Conservation (phyloP, 225 moss, liverwort and hornwort genomes). For the Physcomitrellopsis africana region DNA sequence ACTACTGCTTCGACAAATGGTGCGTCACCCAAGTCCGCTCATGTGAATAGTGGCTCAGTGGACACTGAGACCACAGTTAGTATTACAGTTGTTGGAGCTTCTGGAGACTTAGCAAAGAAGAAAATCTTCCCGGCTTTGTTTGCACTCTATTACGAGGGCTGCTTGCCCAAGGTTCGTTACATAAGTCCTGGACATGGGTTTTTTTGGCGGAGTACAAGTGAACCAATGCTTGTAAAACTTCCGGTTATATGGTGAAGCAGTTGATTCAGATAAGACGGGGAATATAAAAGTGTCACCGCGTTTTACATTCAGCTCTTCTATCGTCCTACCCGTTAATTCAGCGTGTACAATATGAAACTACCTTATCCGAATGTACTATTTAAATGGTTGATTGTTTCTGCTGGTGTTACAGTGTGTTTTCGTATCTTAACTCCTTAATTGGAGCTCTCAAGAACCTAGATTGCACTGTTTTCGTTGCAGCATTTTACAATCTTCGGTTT, state of each 20-base stretch:
- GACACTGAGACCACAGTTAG: constrained; percentile 62
- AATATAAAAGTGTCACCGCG: not conserved
- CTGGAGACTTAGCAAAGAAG: constrained; percentile 86
- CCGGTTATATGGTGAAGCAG: not conserved
- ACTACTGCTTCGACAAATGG: constrained; percentile 5
- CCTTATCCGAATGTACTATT: too few species aligned
- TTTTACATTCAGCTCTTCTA: not conserved
- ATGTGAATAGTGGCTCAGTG: constrained; percentile 33
- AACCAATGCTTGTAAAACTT: constrained; percentile 1
- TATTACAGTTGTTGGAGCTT: constrained; percentile 79
- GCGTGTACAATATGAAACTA: too few species aligned
- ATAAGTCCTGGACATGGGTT: not conserved
- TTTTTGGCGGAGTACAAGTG: not conserved
- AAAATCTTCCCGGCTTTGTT: constrained; percentile 88
- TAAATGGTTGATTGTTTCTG: not conserved
- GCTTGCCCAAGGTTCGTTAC: constrained; percentile 68
- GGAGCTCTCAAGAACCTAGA: not conserved
- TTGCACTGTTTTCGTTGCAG: constrained; percentile 35
- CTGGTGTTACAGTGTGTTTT: not conserved
- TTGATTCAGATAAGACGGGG: not conserved
- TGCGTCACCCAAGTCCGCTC: constrained; percentile 26
- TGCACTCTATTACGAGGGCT: constrained; percentile 81
- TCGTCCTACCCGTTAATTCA: too few species aligned
- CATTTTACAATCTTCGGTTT: constrained; percentile 80
- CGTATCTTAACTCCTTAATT: not conserved